Evolutionary conservation across 176 grass and related monocot species (phyloP), one percentile per base, ranked within the genome.

Genomic region (Neostapfia colusana): DNA sequence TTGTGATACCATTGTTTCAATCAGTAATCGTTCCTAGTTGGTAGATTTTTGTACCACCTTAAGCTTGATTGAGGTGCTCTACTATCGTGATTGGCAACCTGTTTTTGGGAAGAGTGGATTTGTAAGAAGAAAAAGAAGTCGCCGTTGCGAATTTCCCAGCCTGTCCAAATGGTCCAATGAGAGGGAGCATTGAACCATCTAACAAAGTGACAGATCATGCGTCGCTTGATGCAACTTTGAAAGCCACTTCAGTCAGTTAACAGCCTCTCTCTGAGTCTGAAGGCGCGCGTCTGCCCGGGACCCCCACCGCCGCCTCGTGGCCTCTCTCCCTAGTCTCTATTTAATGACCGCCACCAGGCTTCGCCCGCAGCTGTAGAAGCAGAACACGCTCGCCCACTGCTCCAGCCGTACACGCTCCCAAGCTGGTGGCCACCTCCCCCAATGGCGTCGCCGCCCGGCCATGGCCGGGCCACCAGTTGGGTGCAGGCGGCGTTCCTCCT

Each of bases 131-230:
- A 31, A 31, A 31, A 31, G 31, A 31, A 31, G 31, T 31, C 31
- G 3, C 31, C 31, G 1, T 31, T 31, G 2, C 31, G 31, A 40
- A 40, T 11, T 70, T 74, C 10, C 38, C 54, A 23, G 56, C 9
- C 38, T 20, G 17, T 13, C 57, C 57, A 34, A 46, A 31, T 31
- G 31, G 31, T 31, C 31, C 31, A 31, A 31, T 31, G 31, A 10
- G 24, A 62, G 11, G 17, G 5, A 46, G 2, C 24, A 36, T 25
- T 71, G 66, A 65, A 37, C 79, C 20, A 38, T 57, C 73, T 4
- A 78, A 48, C 73, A 50, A 82, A 82, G 72, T 28, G 38, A 25
- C 20, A 15, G 78, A 46, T 78, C 67, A 87, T 73, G 79, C 31
- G 59, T 42, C 49, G 15, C 73, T 40, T 40, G 85, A 18, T 45